Base-by-base conservation (phyloP, 2,329 filamentous ascomycete species). In the Colletotrichum karsti region DNA sequence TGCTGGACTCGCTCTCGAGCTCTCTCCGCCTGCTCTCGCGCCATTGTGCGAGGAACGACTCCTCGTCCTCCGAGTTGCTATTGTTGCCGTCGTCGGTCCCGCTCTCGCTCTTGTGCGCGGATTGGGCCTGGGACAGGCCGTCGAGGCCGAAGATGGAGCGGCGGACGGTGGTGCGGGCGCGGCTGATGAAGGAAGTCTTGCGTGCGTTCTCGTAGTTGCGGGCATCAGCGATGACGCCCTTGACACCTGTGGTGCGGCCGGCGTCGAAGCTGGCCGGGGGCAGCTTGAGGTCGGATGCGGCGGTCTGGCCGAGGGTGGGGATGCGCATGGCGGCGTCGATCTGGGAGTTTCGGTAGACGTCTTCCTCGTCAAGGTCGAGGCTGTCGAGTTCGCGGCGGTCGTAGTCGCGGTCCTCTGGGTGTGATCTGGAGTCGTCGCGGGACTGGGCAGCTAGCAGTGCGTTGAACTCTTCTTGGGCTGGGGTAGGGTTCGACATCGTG, bases 181-280 rank as follows among this genome's bases (percentile, higher is more conserved):
- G 83, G 75, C 80, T 83, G 73, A 82, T 83, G 83, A 86, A 88
- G 70, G 87, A 88, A 73, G 75, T 80, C 74, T 85, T 85, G 72
- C 86, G 85, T 12, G 92, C 91, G 74, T 88, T 85, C 80, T 93
- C 91, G 78, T 92, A 95, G 74, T 90, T 90, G 74, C 92, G 87
- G 39, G 93, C 93, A 77, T 96, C 93, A 73, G 93, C 92, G 75
- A 96, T 95, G 78, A 96, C 93, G 70, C 93, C 93, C 83, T 95
- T 95, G 72, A 94, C 93, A 51, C 93, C 93, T 3, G 93, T 95
- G 72, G 92, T 90, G 72, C 89, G 87, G 65, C 91, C 90, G 59
- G 83, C 88, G 77, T 93, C 88, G 74, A 91, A 91, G 63, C 84
- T 86, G 12, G 83, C 82, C 9, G 88, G 89, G 13, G 89, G 89